Base-by-base conservation (phyloP, 352 stramenopile genomes). In the Phytophthora constricta region DNA sequence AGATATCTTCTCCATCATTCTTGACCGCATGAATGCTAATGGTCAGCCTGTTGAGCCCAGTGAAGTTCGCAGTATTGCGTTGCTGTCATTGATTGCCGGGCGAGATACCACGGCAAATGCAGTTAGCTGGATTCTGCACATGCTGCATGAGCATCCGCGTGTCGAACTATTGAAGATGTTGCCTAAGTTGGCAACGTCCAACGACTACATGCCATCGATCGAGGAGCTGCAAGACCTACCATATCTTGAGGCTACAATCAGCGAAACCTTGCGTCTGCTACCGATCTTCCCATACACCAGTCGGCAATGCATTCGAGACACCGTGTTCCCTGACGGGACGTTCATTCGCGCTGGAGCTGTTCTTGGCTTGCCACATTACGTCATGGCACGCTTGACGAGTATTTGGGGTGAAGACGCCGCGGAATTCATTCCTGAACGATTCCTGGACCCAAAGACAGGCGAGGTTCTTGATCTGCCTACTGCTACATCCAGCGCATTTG, bases 181-280 rank as follows among this genome's bases (percentile, higher is more conserved):
- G 23, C 55, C 56, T 1, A 39, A 52, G 14, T 22, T 52, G 14
- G 17, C 50, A 3, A 62, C 39, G 0, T 58, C 51, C 22, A 23
- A 54, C 19, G 47, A 60, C 17, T 62, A 59, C 17, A 49, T 68
- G 27, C 71, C 65, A 34, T 58, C 41, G 2, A 64, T 69, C 28
- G 68, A 82, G 0, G 48, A 77, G 16, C 16, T 77, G 1, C 53
- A 80, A 33, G 28, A 62, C 17, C 33, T 85, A 5, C 37, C 56
- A 19, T 80, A 77, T 27, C 43, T 79, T 49, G 65, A 80, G 5
- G 81, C 77, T 2, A 58, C 75, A 8, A 54, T 89, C 20, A 68
- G 58, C 23, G 84, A 92, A 57, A 77, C 58, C 17, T 65, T 91
- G 20, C 73, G 80, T 3, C 62, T 92, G 33, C 78, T 79, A n/a